Evolutionary conservation across 2,329 filamentous ascomycete genomes (phyloP), one percentile per base, ranked within the genome.

Genomic region (Colletotrichum sp.): DNA sequence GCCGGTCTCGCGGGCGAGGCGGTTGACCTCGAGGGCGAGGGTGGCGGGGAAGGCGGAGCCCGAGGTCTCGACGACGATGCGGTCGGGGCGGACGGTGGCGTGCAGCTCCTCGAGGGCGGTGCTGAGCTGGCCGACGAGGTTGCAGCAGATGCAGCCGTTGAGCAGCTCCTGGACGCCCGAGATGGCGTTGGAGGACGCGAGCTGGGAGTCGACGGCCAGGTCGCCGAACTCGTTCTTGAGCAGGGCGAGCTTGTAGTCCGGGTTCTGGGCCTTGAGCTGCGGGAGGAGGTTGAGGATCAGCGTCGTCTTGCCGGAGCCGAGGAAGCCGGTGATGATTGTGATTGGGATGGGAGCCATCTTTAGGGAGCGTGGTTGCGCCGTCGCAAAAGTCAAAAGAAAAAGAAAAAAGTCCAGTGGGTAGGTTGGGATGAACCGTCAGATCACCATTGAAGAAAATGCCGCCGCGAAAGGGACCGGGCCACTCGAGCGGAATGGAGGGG

Each of bases 171-270:
- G 94, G 6, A 98, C 96, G 71, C 96, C 96, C 1, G 95, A 94
- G 79, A 99, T 96, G 78, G 96, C 93, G 66, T 92, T 92, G 16
- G 94, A 94, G 0, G 94, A 90, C 18, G 97, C 96, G 34, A 99
- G 93, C 84, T 98, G 95, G 2, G 95, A 97, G 88, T 99, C 97
- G 83, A 99, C 90, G 44, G 96, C 96, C 57, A 99, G 87, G 84
- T 99, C 96, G 82, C 97, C 97, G 85, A 98, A 99, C 87, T 99
- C 97, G 86, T 99, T 99, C 85, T 99, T 99, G 71, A 99, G 91
- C 18, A 99, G 93, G 3, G 96, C 97, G 78, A 99, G 94, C 74
- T 94, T 94, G 91, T 99, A 99, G 78, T 83, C 79, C 2, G 92
- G 91, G 83, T 93, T 94, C 69, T 90, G 86, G n/a, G 93, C 93